A percentile compares a stretch with the other conserved stretches of the same genome.
These are phyloP conservation scores for Luffa aegyptiaca DNA, from an alignment of 306 rosid species.

Conservation along the genomic window DNA sequence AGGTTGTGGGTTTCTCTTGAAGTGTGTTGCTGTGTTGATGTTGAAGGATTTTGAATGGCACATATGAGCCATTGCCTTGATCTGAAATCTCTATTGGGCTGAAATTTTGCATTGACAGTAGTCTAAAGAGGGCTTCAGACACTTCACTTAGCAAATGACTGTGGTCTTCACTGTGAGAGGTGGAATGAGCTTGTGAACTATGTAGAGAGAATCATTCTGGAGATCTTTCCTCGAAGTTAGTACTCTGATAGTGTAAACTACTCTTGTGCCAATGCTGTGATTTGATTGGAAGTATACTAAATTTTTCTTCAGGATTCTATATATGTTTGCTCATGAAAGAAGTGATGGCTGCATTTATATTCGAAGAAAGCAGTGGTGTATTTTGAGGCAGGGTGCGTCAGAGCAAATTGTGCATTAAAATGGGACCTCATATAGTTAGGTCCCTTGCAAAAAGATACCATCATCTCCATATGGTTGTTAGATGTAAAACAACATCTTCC, in stretches of 20 bases:
- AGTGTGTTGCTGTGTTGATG: background rate
- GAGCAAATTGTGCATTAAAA: background rate
- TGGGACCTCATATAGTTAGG: conserved; percentile 3
- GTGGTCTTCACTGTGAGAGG: background rate
- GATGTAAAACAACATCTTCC: conserved; percentile 58
- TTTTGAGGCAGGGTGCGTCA: background rate
- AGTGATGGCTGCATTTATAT: background rate
- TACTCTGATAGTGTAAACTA: background rate
- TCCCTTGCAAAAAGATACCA: background rate
- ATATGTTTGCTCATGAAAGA: background rate
- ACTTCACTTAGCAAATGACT: background rate
- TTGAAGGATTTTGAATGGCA: background rate
- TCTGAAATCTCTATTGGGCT: background rate
- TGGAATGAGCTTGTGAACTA: background rate
- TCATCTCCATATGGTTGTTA: conserved; percentile 14
- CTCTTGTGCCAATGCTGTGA: background rate
- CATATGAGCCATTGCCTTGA: background rate
- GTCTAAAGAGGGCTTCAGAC: background rate
- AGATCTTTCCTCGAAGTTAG: background rate
- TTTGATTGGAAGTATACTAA: background rate
- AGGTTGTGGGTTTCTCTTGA: background rate
- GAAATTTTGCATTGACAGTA: background rate
- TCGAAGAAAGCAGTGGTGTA: background rate
- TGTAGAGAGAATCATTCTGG: background rate
- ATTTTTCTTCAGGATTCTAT: background rate